Percentiles rank a stretch among this genome's conserved stretches.
Evolutionary conservation across 2,329 filamentous ascomycete species (phyloP).

Genomic region (Zasmidium angulare): DNA sequence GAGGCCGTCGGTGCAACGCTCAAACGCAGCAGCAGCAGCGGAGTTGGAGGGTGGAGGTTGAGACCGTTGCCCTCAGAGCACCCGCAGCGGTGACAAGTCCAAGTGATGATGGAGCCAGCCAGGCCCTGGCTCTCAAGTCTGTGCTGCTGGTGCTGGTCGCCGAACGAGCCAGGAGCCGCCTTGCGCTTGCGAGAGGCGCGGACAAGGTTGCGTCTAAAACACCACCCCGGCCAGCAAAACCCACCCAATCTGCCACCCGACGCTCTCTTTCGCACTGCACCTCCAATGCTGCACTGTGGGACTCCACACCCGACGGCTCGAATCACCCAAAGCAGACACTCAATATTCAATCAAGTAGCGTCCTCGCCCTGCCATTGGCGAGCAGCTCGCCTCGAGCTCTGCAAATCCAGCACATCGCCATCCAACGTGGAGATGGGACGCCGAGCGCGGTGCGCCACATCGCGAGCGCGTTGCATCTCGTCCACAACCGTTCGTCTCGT

Average conservation of each 20-base stretch:
- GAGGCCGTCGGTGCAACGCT: not conserved
- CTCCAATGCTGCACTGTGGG: not conserved
- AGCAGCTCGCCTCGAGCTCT: not conserved
- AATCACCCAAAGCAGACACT: not conserved
- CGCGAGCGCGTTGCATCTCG: not conserved
- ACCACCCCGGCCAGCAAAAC: not conserved
- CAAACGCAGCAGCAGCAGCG: not conserved
- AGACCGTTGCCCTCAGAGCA: not conserved
- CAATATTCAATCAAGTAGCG: not conserved
- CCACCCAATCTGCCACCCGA: not conserved
- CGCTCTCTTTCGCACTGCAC: not conserved
- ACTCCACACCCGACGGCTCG: not conserved
- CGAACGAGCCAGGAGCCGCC: not conserved
- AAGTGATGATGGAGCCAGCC: no score
- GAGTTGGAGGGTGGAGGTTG: not conserved
- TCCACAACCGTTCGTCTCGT: not conserved
- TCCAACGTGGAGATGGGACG: not conserved
- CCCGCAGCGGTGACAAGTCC: no score
- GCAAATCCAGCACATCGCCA: not conserved
- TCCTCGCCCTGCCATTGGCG: not conserved
- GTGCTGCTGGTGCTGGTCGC: not conserved
- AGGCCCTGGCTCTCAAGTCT: no score
- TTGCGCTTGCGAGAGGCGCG: not conserved
- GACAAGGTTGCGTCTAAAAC: not conserved
- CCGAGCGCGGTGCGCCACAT: not conserved